These are phyloP conservation scores for Leucocoprinus sp. DNA, from an alignment of 768 basidiomycete species.

Conservation along the genomic window DNA sequence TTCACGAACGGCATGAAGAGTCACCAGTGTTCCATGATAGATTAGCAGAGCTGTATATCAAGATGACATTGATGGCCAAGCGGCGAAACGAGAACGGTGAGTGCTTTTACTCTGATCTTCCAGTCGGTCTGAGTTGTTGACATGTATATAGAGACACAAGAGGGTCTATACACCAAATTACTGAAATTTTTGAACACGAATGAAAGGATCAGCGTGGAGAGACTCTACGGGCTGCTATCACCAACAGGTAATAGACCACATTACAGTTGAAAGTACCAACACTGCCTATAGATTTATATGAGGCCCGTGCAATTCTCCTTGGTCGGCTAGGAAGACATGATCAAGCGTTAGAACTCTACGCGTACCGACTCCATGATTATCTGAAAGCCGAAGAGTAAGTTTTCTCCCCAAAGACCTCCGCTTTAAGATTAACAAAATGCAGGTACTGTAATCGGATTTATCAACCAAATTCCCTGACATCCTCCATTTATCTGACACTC, in stretches of 20 bases:
- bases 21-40: slow-evolving; percentile 75
- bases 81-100: slow-evolving; percentile 51
- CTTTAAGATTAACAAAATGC: background rate
- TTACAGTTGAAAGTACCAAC: background rate
- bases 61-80: slow-evolving; percentile 52
- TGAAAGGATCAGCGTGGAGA: slow-evolving; percentile 62
- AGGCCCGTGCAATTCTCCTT: slow-evolving; percentile 86
- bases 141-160: slow-evolving; percentile 33
- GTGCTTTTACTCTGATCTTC: slow-evolving; percentile 12
- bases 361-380: slow-evolving; percentile 79
- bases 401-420: background rate
- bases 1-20: slow-evolving; percentile 64
- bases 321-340: slow-evolving; percentile 89
- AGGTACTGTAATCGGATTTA: slow-evolving; percentile 91
- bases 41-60: slow-evolving; percentile 80
- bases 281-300: slow-evolving; percentile 61
- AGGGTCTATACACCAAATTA: slow-evolving; percentile 58
- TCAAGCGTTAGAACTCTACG: slow-evolving; percentile 91
- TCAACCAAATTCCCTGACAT: slow-evolving; percentile 43
- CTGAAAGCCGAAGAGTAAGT: slow-evolving; percentile 82
- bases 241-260: slow-evolving; percentile 50
- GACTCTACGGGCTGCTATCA: slow-evolving; percentile 74
- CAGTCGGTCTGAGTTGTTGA: background rate
- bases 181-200: slow-evolving; percentile 71
- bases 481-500: slow-evolving; percentile 72